Evolutionary conservation across 2,329 filamentous ascomycete genomes (phyloP).

Genomic region (Neonectria magnoliae): DNA sequence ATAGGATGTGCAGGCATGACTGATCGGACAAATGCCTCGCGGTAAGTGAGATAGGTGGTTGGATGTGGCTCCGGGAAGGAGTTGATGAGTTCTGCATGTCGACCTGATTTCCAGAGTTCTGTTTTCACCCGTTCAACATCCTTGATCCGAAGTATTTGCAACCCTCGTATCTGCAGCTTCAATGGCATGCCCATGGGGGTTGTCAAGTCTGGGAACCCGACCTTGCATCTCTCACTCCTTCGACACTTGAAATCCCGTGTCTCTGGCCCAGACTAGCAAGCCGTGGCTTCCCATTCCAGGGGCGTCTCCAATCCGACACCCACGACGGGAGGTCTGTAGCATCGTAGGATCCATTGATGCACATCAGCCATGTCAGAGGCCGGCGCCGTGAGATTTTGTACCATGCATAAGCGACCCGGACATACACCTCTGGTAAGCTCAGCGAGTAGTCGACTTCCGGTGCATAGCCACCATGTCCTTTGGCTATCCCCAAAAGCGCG

Average conservation of each 20-base stretch:
- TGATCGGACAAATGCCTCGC: neutral
- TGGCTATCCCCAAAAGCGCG: conserved; percentile 8
- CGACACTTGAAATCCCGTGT: neutral
- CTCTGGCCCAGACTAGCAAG: neutral
- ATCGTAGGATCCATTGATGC: conserved; percentile 1
- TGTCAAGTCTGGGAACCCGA: neutral
- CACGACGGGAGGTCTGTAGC: conserved; percentile 5
- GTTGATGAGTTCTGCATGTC: conserved; percentile 3
- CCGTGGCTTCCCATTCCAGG: neutral
- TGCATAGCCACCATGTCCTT: neutral
- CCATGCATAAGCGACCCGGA: neutral
- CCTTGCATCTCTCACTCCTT: neutral
- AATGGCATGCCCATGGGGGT: neutral
- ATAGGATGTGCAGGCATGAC: neutral
- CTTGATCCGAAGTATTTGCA: neutral
- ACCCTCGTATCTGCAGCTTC: neutral
- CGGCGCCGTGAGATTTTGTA: neutral
- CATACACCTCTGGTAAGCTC: neutral
- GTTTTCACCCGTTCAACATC: neutral
- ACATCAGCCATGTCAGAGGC: neutral
- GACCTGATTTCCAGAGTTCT: neutral
- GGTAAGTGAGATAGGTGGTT: neutral
- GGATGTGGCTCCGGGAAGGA: neutral
- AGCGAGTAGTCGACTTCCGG: conserved; percentile 7
- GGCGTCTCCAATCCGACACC: conserved; percentile 6